Evolutionary conservation across 1,284 basidiomycete genomes (phyloP).

Genomic region (Moniliella sp.): DNA sequence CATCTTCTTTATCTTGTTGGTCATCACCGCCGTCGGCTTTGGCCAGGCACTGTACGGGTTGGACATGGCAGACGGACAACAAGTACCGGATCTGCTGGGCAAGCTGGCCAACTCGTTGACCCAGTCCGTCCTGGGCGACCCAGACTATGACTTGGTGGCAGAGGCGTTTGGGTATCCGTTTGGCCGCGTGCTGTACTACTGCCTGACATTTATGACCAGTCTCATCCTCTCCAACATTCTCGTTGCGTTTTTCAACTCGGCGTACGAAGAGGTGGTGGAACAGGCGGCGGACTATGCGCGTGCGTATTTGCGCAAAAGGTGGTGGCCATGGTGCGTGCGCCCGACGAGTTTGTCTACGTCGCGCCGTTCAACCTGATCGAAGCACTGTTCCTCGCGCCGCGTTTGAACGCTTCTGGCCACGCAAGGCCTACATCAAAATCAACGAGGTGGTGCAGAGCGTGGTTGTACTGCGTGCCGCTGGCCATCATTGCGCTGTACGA

Average conservation of each 20-base stretch:
- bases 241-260: constrained; percentile 54
- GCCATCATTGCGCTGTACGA: constrained; percentile 20
- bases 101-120: constrained; percentile 54
- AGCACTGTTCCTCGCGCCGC: constrained; percentile 53
- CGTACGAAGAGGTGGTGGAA: constrained; percentile 22
- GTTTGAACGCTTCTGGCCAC: constrained; percentile 48
- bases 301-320: constrained; percentile 22
- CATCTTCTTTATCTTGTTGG: constrained; percentile 41
- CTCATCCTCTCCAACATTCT: constrained; percentile 41
- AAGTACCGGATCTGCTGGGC: constrained; percentile 38
- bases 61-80: constrained; percentile 65
- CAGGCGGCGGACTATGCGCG: constrained; percentile 9
- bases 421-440: constrained; percentile 9
- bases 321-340: constrained; percentile 44
- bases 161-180: constrained; percentile 34
- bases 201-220: not conserved
- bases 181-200: constrained; percentile 60
- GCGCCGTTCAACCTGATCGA: constrained; percentile 63
- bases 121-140: constrained; percentile 48
- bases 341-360: constrained; percentile 40
- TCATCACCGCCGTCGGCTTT: constrained; percentile 61
- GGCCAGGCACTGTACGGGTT: constrained; percentile 65
- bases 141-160: constrained; percentile 11
- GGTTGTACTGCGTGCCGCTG: constrained; percentile 11
- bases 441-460: constrained; percentile 12